Evolutionary conservation across 2,329 filamentous ascomycete species (phyloP).

Genomic region (Trichoderma afroharzianum): DNA sequence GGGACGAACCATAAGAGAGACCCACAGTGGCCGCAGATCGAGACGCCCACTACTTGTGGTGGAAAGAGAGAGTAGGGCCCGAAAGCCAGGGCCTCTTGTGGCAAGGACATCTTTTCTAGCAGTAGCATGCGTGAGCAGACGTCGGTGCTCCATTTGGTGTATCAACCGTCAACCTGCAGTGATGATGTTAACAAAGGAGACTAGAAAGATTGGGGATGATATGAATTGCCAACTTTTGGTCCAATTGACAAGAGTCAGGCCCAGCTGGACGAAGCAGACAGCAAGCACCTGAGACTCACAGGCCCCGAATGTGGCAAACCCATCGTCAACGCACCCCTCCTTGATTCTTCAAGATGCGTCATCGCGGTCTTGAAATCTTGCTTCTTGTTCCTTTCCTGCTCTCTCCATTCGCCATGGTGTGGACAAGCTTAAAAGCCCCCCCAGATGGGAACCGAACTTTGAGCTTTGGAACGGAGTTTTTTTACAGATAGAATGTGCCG

Average conservation of each 20-base stretch:
- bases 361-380: neutral
- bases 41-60: conserved; percentile 29
- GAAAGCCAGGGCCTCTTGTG: conserved; percentile 24
- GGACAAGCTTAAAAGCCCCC: neutral
- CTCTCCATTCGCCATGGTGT: neutral
- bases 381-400: neutral
- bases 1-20: conserved; percentile 36
- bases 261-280: neutral
- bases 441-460: neutral
- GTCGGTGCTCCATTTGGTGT: conserved; percentile 22
- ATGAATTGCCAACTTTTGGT: conserved; percentile 13
- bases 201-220: neutral
- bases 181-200: conserved; percentile 6
- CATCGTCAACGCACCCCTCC: neutral
- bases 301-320: neutral
- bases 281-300: neutral
- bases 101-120: conserved; percentile 27
- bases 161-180: conserved; percentile 14
- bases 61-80: neutral
- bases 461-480: neutral
- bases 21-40: conserved; percentile 41
- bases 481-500: neutral
- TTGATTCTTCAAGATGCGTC: neutral
- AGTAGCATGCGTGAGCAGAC: conserved; percentile 25
- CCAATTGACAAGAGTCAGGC: conserved; percentile 19